These are phyloP conservation scores for Cytidiella melzeri DNA, from an alignment of 768 basidiomycete species.

Conservation along the genomic window DNA sequence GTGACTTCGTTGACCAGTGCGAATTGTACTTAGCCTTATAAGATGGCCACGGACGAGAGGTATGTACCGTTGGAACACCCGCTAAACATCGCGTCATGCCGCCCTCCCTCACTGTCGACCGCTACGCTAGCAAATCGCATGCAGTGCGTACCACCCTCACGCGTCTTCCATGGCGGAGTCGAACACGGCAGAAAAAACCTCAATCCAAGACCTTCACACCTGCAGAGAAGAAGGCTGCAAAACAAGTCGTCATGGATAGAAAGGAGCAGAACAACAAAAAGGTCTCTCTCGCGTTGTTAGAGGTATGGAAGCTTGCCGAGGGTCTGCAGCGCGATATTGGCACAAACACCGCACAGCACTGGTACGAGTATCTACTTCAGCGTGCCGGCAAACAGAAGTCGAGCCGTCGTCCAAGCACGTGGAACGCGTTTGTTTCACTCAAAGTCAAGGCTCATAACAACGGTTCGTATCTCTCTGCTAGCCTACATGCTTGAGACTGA, in stretches of 20 bases:
- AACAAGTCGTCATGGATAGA: no score
- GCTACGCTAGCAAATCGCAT: neutral
- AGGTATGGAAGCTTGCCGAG: neutral
- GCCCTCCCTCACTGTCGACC: neutral
- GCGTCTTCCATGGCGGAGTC: neutral
- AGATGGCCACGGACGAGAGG: neutral
- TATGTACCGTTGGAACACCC: neutral
- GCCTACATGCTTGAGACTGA: neutral
- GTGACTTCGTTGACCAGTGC: neutral
- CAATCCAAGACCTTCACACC: no score
- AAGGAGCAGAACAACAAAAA: no score
- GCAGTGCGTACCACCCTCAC: neutral
- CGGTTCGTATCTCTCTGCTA: neutral
- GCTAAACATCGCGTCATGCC: no score
- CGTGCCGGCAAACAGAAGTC: neutral
- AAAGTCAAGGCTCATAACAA: neutral
- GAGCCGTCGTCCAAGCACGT: neutral
- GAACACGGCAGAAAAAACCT: neutral
- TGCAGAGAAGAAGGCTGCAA: no score
- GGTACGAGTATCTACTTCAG: neutral
- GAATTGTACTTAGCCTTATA: no score
- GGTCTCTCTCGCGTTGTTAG: no score
- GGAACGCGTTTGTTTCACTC: conserved; percentile 2
- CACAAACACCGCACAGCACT: neutral
- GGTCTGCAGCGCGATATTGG: neutral